Base-by-base conservation (phyloP, 2,329 filamentous ascomycete species). In the Colletotrichum sp. region DNA sequence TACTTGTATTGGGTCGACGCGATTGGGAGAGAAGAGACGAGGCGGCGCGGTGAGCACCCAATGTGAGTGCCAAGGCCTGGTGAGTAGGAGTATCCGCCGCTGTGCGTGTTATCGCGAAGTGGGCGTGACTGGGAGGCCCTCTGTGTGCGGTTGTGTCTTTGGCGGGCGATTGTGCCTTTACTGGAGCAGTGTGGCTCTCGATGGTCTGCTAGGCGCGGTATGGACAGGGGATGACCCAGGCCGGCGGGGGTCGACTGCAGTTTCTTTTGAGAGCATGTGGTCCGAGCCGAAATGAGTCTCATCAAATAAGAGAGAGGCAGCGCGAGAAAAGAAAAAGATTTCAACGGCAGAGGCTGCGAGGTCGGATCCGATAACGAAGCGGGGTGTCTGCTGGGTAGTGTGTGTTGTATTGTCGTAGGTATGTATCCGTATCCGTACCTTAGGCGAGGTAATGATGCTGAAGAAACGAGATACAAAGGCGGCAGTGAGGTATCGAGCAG, bases 221-320 rank as follows among this genome's bases (percentile, higher is more conserved):
- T 15, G 15, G 48, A 65, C 71, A 74, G 71, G 71, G 71, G 34
- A 60, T 8, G 58, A 65, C 67, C 71, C 28, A 48, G 67, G 27
- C 22, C 34, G 32, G 71, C 30, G 34, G 60, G 58, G 71, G 48
- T 60, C n/a, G 28, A 60, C 32, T 66, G 71, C 71, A 66, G 66
- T 66, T 71, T 52, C 72, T 75, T 68, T 68, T 64, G 73, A 56
- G 73, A 73, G 69, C 69, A 64, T 75, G 73, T 72, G 69, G 69
- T 75, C 73, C 73, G 73, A 73, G 69, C 73, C 73, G 73, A 75
- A 56, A 75, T 75, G 71, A 71, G 43, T 32, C 39, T 75, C 73
- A 75, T 75, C 56, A 68, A 64, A 64, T 25, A 16, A 27, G 22
- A 39, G 61, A 64, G 61, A 43, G 60, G 16, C 28, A 64, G 55